Base-by-base conservation (phyloP, 345 rosid species). In the Gossypium bickii region DNA sequence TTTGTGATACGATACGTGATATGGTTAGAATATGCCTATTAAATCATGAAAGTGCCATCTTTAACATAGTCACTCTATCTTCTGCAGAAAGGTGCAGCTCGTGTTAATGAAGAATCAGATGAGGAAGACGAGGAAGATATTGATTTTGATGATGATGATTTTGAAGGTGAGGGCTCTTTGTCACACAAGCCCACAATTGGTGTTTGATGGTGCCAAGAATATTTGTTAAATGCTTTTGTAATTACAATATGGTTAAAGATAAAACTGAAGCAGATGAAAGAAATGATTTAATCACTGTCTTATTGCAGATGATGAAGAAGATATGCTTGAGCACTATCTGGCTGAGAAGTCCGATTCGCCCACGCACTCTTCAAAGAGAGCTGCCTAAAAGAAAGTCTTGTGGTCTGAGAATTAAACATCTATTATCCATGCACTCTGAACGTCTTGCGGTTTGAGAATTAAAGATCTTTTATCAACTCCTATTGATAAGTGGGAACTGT, bases 251-350 rank as follows among this genome's bases (percentile, higher is more conserved):
- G 47, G 12, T 58, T 67, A 16, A 5, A 34, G 29, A 0, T 44
- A 7, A 51, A 49, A 29, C 22, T 49, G 45, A 41, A 13, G 67
- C 45, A 20, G 25, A 45, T 45, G 52, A n/a, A 57, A 56, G 17
- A 70, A 70, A 44, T 55, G 64, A 24, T 34, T 38, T 27, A 12
- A 10, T 70, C 17, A 64, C 52, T 77, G 57, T 7, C 58, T 18
- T 59, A 6, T 53, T 58, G 79, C 87, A 89, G 98, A 89, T 79
- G 98, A 92, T 6, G 98, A 94, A 83, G 93, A 89, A 70, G 98
- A 91, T 78, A 92, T 94, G 97, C 88, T 94, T 25, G 95, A 93
- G 88, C 98, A 91, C 79, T 92, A 91, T 79, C 84, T 93, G 78
- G 97, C 97, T 0, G 97, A 92, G 89, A 94, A 94, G 81, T 83